A percentile compares a stretch with the other conserved stretches of the same genome.
phyloP scores from a whole-genome alignment of 2,329 filamentous ascomycete genomes.

The Alternaria incomplexa region DNA sequence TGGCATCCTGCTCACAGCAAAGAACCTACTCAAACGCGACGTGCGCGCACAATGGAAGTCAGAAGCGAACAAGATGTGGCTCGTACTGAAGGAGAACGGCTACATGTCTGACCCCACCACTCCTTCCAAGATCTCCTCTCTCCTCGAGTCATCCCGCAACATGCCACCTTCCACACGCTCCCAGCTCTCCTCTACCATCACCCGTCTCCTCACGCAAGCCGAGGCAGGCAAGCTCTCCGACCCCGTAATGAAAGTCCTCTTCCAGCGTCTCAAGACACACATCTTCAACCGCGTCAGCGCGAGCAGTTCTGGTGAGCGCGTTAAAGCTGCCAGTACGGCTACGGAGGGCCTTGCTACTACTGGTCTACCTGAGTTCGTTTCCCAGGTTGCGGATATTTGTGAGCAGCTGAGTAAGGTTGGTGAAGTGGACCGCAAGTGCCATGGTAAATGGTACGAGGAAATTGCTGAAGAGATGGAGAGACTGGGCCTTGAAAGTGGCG shows the following conservation, averaged over 20 bases:
- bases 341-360: constrained; percentile 72
- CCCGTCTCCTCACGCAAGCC: constrained; percentile 61
- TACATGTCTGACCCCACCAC: constrained; percentile 61
- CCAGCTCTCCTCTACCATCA: constrained; percentile 52
- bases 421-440: constrained; percentile 70
- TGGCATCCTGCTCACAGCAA: constrained; percentile 77
- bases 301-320: constrained; percentile 71
- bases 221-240: constrained; percentile 59
- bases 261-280: constrained; percentile 71
- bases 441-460: constrained; percentile 73
- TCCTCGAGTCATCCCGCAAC: constrained; percentile 58
- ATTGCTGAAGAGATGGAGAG: constrained; percentile 63
- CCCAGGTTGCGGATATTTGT: constrained; percentile 71
- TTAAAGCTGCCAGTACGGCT: constrained; percentile 71
- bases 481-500: constrained; percentile 39
- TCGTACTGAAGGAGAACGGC: constrained; percentile 67
- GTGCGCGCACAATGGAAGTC: constrained; percentile 78
- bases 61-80: constrained; percentile 73
- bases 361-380: constrained; percentile 76
- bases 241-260: constrained; percentile 70
- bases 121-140: constrained; percentile 53
- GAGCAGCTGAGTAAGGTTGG: constrained; percentile 71
- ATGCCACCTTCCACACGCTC: constrained; percentile 56
- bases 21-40: constrained; percentile 82
- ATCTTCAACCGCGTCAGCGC: constrained; percentile 69